These are phyloP conservation scores for Yamadazyma songkhlaensis DNA, from an alignment of 1,139 yeast genomes.

Conservation along the genomic window DNA sequence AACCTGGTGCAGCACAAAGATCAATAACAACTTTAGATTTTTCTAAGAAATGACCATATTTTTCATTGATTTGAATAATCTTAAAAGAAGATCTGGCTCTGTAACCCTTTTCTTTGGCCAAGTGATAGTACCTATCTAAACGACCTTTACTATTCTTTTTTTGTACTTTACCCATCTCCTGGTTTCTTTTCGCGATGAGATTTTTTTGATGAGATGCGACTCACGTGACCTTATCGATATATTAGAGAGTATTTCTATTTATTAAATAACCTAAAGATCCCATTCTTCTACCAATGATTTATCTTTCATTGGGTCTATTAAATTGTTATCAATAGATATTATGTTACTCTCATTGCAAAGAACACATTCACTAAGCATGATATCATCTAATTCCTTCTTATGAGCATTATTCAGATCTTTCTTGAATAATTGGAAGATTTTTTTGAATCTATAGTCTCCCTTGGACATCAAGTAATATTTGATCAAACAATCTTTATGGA, in stretches of 20 bases:
- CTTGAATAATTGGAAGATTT: conserved; percentile 56
- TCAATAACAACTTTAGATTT: conserved; percentile 97
- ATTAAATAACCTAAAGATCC: conserved; percentile 13
- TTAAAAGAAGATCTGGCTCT: conserved; percentile 99
- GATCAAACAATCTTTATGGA: conserved; percentile 84
- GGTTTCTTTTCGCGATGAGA: conserved; percentile 10
- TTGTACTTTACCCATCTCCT: conserved; percentile 84
- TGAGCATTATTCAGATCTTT: conserved; percentile 30
- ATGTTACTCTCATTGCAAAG: conserved; percentile 78
- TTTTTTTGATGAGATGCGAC: conserved; percentile 2
- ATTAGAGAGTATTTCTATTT: no score
- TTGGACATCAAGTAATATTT: conserved; percentile 54
- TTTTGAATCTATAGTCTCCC: conserved; percentile 67
- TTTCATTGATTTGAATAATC: conserved; percentile 91
- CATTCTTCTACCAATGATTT: conserved; percentile 23
- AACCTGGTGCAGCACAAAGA: conserved; percentile 99
- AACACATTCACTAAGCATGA: conserved; percentile 68
- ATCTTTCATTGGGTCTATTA: conserved; percentile 25
- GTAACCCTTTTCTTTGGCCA: conserved; percentile 97
- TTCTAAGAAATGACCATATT: conserved; percentile 91
- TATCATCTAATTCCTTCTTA: conserved; percentile 51
- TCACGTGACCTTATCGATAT: not conserved
- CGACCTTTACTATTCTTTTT: conserved; percentile 99
- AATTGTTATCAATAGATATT: conserved; percentile 59
- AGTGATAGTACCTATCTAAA: conserved; percentile 92